Conservation (phyloP, 306 rosid species). For the Coriaria nepalensis region DNA sequence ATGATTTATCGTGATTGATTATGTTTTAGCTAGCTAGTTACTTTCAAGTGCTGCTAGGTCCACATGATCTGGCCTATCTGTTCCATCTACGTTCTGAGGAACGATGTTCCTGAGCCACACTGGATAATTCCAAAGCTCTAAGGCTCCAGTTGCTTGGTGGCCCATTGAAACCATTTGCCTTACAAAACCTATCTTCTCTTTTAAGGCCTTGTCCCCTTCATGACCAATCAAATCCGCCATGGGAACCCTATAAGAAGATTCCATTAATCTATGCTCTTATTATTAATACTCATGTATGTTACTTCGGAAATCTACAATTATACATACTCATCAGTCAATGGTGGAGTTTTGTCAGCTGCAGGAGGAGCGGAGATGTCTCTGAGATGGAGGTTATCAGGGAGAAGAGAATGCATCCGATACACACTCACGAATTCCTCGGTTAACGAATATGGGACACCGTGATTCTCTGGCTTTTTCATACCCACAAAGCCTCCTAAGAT, state of each 20-base stretch:
- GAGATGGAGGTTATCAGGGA: constrained; percentile 46
- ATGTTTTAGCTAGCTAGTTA: constrained; percentile 4
- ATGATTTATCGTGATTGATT: neutral
- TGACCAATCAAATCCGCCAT: constrained; percentile 47
- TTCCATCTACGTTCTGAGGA: constrained; percentile 55
- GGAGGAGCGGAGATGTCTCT: constrained; percentile 24
- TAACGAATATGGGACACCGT: constrained; percentile 66
- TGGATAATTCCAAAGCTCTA: constrained; percentile 57
- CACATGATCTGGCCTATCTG: constrained; percentile 55
- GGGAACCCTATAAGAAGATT: constrained; percentile 33
- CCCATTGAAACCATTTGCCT: constrained; percentile 58
- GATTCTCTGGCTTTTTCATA: constrained; percentile 44
- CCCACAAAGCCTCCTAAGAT: constrained; percentile 62
- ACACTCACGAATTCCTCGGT: constrained; percentile 70
- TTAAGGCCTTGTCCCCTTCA: constrained; percentile 42
- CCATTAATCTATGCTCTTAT: too few relatives aligned
- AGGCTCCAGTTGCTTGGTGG: constrained; percentile 58
- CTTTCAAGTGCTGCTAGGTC: constrained; percentile 71
- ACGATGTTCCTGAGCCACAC: constrained; percentile 55
- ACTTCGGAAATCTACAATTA: neutral
- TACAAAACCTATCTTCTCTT: constrained; percentile 41
- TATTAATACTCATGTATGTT: too few relatives aligned
- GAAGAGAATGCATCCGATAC: constrained; percentile 64
- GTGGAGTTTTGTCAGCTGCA: constrained; percentile 33
- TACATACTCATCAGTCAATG: constrained; percentile 32